phyloP scores from a whole-genome alignment of 2,329 filamentous ascomycete species.

The Fusarium sp. region DNA sequence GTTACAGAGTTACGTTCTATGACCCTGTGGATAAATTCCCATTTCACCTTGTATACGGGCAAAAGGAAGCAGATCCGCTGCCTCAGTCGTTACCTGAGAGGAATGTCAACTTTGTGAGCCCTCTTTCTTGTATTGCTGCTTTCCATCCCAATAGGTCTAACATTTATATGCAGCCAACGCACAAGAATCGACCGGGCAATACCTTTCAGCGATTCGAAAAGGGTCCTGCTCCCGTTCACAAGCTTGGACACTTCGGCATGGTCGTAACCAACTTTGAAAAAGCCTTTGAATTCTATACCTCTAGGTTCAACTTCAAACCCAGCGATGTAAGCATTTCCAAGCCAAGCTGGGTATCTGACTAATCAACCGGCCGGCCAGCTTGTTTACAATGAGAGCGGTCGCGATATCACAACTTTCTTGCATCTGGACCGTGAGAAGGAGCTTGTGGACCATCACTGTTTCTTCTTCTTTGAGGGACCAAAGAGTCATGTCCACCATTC shows the following conservation, averaged over 20 bases:
- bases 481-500: not conserved
- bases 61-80: not conserved
- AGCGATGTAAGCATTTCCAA: not conserved
- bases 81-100: not conserved
- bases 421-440: not conserved
- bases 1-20: not conserved
- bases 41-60: not conserved
- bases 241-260: not conserved
- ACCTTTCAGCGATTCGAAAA: not conserved
- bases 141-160: not conserved
- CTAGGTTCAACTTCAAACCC: not conserved
- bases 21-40: not conserved
- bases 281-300: not conserved
- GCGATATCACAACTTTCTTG: not conserved
- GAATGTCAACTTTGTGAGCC: not conserved
- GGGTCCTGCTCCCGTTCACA: not conserved
- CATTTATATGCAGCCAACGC: not conserved
- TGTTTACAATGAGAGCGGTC: not conserved
- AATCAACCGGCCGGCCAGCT: not conserved
- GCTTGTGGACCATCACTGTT: not conserved
- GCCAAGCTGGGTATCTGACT: rapidly evolving
- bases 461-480: not conserved
- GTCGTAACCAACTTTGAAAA: not conserved
- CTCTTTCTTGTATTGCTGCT: rapidly evolving
- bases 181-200: not conserved